Evolutionary conservation across 1,284 basidiomycete genomes (phyloP), one percentile per base, ranked within the genome.

Genomic region (Thelephora terrestris): DNA sequence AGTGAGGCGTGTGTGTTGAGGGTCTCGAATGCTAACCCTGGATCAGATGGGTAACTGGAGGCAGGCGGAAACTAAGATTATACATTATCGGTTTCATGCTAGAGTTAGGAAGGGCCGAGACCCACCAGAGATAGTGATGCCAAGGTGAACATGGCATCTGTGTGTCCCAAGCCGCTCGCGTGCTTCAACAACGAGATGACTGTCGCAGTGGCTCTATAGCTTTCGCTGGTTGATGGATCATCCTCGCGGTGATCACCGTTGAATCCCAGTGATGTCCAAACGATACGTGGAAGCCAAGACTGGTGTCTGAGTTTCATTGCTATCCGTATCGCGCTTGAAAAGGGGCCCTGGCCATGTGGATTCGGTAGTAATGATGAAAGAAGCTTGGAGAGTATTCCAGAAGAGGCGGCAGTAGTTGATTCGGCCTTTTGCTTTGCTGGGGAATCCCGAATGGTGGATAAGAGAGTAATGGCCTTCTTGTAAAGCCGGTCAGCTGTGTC

Each of bases 161-260:
- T 65, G 60, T 89, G 81, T 3, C 91, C 92, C 39, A 85, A 65
- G 49, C 85, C 83, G 7, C 82, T 79, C 0, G 91, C 88, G 61
- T 88, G 81, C 46, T 85, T 77, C 25, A 94, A 64, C 12, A 93
- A 62, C 57, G 85, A 82, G 12, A 90, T 59, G 32, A 90, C 79
- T 58, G 86, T 87, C 56, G 87, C 79, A 2, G 83, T 79, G 57
- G 81, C 84, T 3, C 74, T 70, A 16, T 65, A 70, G 75, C 59
- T 50, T 87, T 84, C 39, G 83, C 81, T 20, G 78, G 79, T 60
- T 70, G 76, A 61, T 68, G 71, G 55, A 69, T 71, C 20, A 71
- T 67, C 3, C 67, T 67, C 4, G 70, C 53, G 29, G 29, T 32
- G 7, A 32, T 32, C 29, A 12, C 7, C 9, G 29, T 32, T 10